Conservation (phyloP, 257 asterid species). For the Mentha longifolia region DNA sequence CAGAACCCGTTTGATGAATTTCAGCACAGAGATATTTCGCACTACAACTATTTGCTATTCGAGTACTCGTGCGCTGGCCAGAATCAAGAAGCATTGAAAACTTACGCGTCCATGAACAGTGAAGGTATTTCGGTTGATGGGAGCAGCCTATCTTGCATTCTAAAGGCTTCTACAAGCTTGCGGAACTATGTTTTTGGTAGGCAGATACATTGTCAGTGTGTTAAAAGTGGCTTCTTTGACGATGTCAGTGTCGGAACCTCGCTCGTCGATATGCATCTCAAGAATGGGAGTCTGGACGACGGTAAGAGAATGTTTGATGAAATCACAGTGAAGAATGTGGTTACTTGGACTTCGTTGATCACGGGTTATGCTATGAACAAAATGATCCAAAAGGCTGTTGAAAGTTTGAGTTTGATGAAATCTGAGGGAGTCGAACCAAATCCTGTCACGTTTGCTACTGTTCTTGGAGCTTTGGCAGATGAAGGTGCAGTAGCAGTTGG, state of each 20-base stretch:
- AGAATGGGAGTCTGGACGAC: slow-evolving; percentile 50
- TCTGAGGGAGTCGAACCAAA: slow-evolving; percentile 66
- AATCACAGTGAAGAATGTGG: slow-evolving; percentile 71
- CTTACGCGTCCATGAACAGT: slow-evolving; percentile 54
- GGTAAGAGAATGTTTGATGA: slow-evolving; percentile 76
- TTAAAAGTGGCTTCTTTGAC: slow-evolving; percentile 64
- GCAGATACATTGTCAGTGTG: slow-evolving; percentile 74
- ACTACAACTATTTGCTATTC: slow-evolving; percentile 67
- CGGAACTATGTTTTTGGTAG: slow-evolving; percentile 49
- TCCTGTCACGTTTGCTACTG: slow-evolving; percentile 74
- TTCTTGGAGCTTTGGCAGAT: slow-evolving; percentile 81
- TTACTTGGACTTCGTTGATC: slow-evolving; percentile 88
- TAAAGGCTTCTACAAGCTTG: slow-evolving; percentile 69
- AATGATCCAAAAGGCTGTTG: slow-evolving; percentile 46
- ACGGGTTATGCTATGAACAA: slow-evolving; percentile 65
- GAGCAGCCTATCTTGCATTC: slow-evolving; percentile 67
- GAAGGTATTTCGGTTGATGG: slow-evolving; percentile 57
- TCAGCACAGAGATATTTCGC: slow-evolving; percentile 49
- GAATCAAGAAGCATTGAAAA: slow-evolving; percentile 54
- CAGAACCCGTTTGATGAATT: slow-evolving; percentile 58
- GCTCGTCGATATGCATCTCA: slow-evolving; percentile 80
- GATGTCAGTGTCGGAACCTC: slow-evolving; percentile 89
- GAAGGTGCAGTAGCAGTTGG: slow-evolving; percentile 57
- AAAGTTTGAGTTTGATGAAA: slow-evolving; percentile 57
- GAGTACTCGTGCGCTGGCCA: slow-evolving; percentile 56